phyloP scores from a whole-genome alignment of 352 stramenopile species.

The Phytophthora pluvialis region DNA sequence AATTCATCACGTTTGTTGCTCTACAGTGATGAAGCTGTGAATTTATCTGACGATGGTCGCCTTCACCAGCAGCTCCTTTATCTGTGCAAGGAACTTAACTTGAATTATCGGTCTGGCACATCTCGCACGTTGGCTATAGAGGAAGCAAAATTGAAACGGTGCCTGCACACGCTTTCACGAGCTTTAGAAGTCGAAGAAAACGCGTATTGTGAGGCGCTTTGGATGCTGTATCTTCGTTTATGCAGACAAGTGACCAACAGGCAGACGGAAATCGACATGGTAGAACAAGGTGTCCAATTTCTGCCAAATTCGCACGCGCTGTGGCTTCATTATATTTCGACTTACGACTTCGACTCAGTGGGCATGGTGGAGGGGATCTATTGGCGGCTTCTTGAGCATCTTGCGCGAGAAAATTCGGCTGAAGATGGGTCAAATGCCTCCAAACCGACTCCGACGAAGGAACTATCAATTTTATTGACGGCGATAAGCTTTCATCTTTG shows the following conservation, averaged over 20 bases:
- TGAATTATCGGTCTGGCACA: constrained; percentile 9
- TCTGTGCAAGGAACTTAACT: constrained; percentile 36
- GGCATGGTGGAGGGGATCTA: constrained; percentile 37
- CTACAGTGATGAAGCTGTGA: constrained; percentile 39
- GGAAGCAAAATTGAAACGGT: constrained; percentile 37
- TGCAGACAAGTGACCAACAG: constrained; percentile 33
- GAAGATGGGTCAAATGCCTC: constrained; percentile 1
- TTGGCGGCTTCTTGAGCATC: constrained; percentile 43
- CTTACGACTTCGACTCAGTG: constrained; percentile 46
- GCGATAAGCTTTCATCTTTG: constrained; percentile 46
- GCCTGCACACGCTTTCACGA: constrained; percentile 45
- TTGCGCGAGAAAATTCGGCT: constrained; percentile 20
- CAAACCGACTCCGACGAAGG: constrained; percentile 10
- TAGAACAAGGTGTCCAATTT: constrained; percentile 50
- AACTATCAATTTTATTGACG: constrained; percentile 38
- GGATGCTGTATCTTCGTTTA: constrained; percentile 51
- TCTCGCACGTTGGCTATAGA: constrained; percentile 24
- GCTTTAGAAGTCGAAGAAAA: constrained; percentile 55
- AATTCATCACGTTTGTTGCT: constrained; percentile 2
- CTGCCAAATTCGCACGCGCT: constrained; percentile 45
- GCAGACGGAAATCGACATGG: constrained; percentile 45
- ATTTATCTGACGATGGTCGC: constrained; percentile 28
- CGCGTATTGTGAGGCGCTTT: constrained; percentile 51
- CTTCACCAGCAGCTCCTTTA: constrained; percentile 36
- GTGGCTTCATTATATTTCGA: constrained; percentile 51